These are phyloP conservation scores for Leucoagaricus sp. DNA, from an alignment of 1,284 basidiomycete species.

Conservation along the genomic window DNA sequence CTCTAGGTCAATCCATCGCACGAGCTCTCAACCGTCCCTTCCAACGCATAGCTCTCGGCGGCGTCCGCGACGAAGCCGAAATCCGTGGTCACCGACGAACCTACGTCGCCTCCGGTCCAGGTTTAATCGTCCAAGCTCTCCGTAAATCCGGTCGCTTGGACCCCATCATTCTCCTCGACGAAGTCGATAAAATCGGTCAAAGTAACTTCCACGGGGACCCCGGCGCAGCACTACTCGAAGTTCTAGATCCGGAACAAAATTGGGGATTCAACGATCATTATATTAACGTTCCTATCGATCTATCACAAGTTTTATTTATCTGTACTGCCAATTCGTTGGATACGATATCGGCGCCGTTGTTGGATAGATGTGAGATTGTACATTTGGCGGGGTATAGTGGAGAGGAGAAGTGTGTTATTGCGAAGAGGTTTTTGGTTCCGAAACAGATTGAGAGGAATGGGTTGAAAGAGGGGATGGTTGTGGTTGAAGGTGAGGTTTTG, in stretches of 20 bases:
- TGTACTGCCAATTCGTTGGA: constrained; percentile 88
- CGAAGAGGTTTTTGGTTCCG: constrained; percentile 80
- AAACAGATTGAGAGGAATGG: constrained; percentile 81
- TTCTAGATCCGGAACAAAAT: constrained; percentile 92
- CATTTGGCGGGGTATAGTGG: constrained; percentile 80
- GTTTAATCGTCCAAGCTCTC: constrained; percentile 86
- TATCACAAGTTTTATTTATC: constrained; percentile 87
- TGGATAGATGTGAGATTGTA: constrained; percentile 76
- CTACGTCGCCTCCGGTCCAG: constrained; percentile 88
- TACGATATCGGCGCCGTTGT: constrained; percentile 83
- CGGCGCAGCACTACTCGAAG: constrained; percentile 84
- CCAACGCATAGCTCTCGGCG: constrained; percentile 91
- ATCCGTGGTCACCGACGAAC: constrained; percentile 88
- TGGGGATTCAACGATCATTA: constrained; percentile 90
- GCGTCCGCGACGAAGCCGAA: constrained; percentile 89
- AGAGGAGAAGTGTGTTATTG: constrained; percentile 90
- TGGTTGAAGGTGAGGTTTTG: constrained; percentile 69
- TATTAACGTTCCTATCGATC: constrained; percentile 86
- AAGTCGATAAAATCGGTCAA: constrained; percentile 88
- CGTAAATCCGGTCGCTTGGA: constrained; percentile 84
- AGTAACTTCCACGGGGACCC: constrained; percentile 91
- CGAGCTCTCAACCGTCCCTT: constrained; percentile 83
- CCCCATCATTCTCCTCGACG: constrained; percentile 80
- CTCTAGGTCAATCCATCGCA: constrained; percentile 85
- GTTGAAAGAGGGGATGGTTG: constrained; percentile 53